Conservation (phyloP, 306 rosid genomes). For the Bauhinia variegata region DNA sequence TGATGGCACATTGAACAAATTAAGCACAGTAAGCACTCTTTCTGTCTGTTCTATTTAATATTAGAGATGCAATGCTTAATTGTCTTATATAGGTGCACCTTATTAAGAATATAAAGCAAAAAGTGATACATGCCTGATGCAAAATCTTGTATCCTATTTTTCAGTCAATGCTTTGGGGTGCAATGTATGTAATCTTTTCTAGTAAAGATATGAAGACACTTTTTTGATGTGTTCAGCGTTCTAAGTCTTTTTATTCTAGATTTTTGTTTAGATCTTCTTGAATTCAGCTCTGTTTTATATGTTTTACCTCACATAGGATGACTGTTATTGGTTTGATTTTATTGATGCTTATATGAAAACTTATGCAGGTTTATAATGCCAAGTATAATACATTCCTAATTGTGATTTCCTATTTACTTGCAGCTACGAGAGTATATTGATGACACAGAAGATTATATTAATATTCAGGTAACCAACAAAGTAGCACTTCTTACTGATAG, state of each 20-base stretch:
- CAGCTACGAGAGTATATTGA: constrained; percentile 85
- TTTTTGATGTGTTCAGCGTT: background rate
- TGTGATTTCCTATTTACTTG: constrained; percentile 33
- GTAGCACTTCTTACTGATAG: background rate
- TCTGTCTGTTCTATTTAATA: background rate
- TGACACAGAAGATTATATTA: constrained; percentile 90
- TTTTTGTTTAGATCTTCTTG: constrained; percentile 2
- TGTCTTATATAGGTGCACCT: background rate
- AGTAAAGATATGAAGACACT: background rate
- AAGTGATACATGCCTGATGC: background rate
- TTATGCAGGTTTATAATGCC: background rate
- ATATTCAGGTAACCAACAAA: constrained; percentile 62
- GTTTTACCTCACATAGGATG: constrained; percentile 13
- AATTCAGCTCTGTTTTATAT: constrained; percentile 13
- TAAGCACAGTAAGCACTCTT: constrained; percentile 58
- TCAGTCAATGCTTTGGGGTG: constrained; percentile 9
- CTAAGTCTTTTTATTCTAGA: background rate
- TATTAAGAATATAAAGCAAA: too few species aligned
- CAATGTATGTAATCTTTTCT: constrained; percentile 5
- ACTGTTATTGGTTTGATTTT: background rate
- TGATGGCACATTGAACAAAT: constrained; percentile 75
- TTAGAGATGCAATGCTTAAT: constrained; percentile 17
- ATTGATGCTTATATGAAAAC: background rate
- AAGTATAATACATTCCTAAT: constrained; percentile 6
- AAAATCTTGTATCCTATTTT: background rate